Evolutionary conservation across 768 basidiomycete genomes (phyloP).

Genomic region (Suillus discolor): DNA sequence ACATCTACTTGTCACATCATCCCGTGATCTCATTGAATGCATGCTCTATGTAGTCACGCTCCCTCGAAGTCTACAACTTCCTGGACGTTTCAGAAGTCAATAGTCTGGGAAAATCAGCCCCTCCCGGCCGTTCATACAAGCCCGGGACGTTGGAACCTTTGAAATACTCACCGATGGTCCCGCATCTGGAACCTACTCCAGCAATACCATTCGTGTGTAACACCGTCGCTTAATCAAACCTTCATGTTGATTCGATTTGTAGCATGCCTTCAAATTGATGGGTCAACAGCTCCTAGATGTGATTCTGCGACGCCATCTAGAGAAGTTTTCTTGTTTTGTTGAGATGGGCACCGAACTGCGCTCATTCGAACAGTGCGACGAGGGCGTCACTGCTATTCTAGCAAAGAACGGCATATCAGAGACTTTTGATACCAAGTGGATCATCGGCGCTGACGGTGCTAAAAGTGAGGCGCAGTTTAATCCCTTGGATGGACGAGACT

Average conservation of each 20-base stretch:
- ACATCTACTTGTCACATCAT: not conserved
- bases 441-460: slow-evolving; percentile 22
- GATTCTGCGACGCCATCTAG: slow-evolving; percentile 20
- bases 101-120: slow-evolving; percentile 28
- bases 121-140: slow-evolving; percentile 36
- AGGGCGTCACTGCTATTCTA: slow-evolving; percentile 29
- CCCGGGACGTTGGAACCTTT: slow-evolving; percentile 9
- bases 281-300: slow-evolving; percentile 31
- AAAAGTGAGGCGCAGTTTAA: slow-evolving; percentile 8
- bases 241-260: not conserved
- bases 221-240: not conserved
- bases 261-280: not conserved
- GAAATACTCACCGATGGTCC: slow-evolving; percentile 17
- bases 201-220: slow-evolving; percentile 30
- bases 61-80: slow-evolving; percentile 41
- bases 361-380: slow-evolving; percentile 34
- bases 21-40: not conserved
- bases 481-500: not conserved
- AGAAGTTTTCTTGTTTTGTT: slow-evolving; percentile 30
- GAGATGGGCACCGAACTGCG: slow-evolving; percentile 39
- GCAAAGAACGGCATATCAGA: slow-evolving; percentile 7
- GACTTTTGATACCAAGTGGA: slow-evolving; percentile 7
- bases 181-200: slow-evolving; percentile 21
- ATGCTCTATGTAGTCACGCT: slow-evolving; percentile 38
- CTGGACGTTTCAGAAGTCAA: slow-evolving; percentile 41